Percentiles rank a stretch among this genome's conserved stretches.
phyloP scores from a whole-genome alignment of 352 stramenopile genomes.

The Pilasporangium apinafurcum region DNA sequence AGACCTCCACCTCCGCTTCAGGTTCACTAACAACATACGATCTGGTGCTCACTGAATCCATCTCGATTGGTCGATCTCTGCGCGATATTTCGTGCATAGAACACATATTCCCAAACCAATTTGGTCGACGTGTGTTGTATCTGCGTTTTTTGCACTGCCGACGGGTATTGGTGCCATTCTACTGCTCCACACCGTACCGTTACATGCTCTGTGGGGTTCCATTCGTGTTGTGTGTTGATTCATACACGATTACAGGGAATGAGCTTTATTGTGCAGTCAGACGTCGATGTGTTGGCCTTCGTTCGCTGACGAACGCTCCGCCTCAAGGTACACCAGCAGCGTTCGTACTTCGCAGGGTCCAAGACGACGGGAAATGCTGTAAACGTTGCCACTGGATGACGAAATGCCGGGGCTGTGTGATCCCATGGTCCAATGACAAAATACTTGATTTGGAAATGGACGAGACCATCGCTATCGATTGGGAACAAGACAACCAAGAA shows the following conservation, averaged over 20 bases:
- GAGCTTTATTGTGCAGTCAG: slow-evolving; percentile 19
- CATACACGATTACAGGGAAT: slow-evolving; percentile 15
- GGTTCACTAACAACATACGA: slow-evolving; percentile 4
- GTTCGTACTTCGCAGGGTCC: slow-evolving; percentile 44
- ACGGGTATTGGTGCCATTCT: slow-evolving; percentile 41
- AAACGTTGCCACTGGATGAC: slow-evolving; percentile 43
- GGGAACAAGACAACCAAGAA: slow-evolving; percentile 19
- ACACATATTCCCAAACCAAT: background rate
- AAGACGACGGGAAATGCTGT: slow-evolving; percentile 36
- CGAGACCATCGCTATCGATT: slow-evolving; percentile 66
- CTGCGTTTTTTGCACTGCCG: slow-evolving; percentile 41
- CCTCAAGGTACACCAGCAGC: background rate
- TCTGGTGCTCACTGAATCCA: slow-evolving; percentile 11
- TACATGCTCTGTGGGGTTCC: slow-evolving; percentile 27
- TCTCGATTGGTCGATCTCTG: slow-evolving; percentile 3
- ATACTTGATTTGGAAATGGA: slow-evolving; percentile 33
- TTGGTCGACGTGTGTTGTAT: slow-evolving; percentile 10
- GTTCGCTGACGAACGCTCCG: background rate
- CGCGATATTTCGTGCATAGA: slow-evolving; percentile 1
- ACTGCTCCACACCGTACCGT: slow-evolving; percentile 29
- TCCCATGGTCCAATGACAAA: slow-evolving; percentile 18
- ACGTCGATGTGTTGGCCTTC: slow-evolving; percentile 9
- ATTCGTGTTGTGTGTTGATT: slow-evolving; percentile 16
- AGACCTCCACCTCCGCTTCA: background rate
- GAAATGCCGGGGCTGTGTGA: slow-evolving; percentile 40